Evolutionary conservation across 352 stramenopile genomes (phyloP), one percentile per base, ranked within the genome.

Genomic region (Phytophthora hibernalis): DNA sequence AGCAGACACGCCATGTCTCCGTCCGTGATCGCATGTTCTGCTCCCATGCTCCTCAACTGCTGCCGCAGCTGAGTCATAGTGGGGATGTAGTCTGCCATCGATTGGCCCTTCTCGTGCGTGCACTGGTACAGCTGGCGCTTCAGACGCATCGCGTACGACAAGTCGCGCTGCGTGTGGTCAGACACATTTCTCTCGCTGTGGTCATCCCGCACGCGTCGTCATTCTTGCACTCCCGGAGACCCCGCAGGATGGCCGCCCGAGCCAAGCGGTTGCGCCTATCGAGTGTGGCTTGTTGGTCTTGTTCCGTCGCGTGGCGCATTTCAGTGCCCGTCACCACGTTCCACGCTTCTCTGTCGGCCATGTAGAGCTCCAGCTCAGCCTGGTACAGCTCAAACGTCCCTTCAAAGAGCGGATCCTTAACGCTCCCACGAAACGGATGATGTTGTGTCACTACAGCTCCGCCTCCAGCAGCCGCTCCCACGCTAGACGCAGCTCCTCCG

Each of bases 351-450:
- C 56, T 18, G 4, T 55, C 45, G 10, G 38, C 45, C 22, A 64
- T 33, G 21, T 57, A 65, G 5, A 57, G 47, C 5, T 65, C 20
- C 31, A 65, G 18, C 12, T 65, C 56, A 15, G 12, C 22, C 31
- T 26, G 47, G 35, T 64, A 65, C 18, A 65, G 18, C 47, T 52
- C 56, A 33, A 57, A 65, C n/a, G 37, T 47, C 11, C 47, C 45
- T 35, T 51, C 21, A 22, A 65, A 52, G 12, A 38, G n/a, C n/a
- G 35, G 35, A 13, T 33, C 1, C 24, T 65, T 52, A 5, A 9
- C 28, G n/a, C 35, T 57, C 12, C 47, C 44, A 10, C 54, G 54
- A 28, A 61, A 22, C 33, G 33, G 7, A 40, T 40, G 33, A 3
- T 40, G 33, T 16, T 40, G 33, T 12, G 8, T 12, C 12, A 12